These are phyloP conservation scores for Candida anutae DNA, from an alignment of 1,139 yeast species.

Conservation along the genomic window DNA sequence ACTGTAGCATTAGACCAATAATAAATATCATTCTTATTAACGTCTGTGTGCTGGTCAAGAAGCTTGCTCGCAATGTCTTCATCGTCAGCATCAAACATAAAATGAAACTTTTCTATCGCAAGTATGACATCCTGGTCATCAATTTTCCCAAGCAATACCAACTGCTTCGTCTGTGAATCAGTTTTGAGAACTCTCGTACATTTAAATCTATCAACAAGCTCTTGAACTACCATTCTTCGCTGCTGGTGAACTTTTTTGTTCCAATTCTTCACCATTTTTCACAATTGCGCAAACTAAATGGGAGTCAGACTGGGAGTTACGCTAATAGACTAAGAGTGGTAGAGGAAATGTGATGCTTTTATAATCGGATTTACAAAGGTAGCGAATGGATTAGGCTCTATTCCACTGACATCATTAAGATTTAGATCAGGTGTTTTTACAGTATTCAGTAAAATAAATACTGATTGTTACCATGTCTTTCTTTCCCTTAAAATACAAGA, in stretches of 20 bases:
- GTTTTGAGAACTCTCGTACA: slow-evolving; percentile 37
- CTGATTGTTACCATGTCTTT: too few relatives aligned
- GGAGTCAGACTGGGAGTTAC: too few relatives aligned
- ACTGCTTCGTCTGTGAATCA: slow-evolving; percentile 58
- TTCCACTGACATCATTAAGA: too few relatives aligned
- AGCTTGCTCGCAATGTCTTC: slow-evolving; percentile 11
- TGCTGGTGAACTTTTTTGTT: neutral
- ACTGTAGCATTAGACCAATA: slow-evolving; percentile 65
- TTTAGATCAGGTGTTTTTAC: too few relatives aligned
- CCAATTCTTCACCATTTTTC: neutral
- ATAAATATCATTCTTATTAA: slow-evolving; percentile 75
- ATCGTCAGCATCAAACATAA: slow-evolving; percentile 19
- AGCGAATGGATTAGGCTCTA: too few relatives aligned
- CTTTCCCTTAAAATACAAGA: too few relatives aligned
- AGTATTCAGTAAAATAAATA: too few relatives aligned
- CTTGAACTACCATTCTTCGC: slow-evolving; percentile 5
- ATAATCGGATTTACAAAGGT: too few relatives aligned
- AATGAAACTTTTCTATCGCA: slow-evolving; percentile 65
- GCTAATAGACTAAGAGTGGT: too few relatives aligned
- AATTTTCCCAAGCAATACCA: slow-evolving; percentile 62
- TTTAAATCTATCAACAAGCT: slow-evolving; percentile 29
- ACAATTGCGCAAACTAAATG: too few relatives aligned
- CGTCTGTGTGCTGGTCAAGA: slow-evolving; percentile 32
- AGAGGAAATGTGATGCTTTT: too few relatives aligned
- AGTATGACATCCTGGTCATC: slow-evolving; percentile 57